Evolutionary conservation across 108 stramenopile genomes (phyloP), one percentile per base, ranked within the genome.

Genomic region (Epithemia pelagica): DNA sequence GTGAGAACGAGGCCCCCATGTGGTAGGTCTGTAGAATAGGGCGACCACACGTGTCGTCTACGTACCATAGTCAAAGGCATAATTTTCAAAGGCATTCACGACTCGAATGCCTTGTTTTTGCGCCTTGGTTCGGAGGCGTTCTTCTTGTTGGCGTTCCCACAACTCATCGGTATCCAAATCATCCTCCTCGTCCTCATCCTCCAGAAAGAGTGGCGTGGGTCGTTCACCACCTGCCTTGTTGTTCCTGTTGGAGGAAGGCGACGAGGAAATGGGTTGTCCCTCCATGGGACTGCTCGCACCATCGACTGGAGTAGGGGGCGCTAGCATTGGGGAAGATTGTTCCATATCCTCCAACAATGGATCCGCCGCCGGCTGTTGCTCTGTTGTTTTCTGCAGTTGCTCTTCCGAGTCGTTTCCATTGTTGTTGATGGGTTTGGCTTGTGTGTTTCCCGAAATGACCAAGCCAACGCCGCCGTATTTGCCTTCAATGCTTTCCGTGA

Each of bases 381-480:
- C 7, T 27, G 56, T n/a, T 7, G 56, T 18, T 23, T 57, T 57
- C 26, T 57, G 56, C n/a, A 26, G 56, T 23, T 27, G 56, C 26
- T 46, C 72, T 65, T 2, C 55, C 26, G 15, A 51, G 33, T 18
- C 31, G 30, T 18, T 46, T 10, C 10, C 5, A 15, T 15, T 46
- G n/a, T n/a, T n/a, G n/a, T n/a, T n/a, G n/a, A n/a, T n/a, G 52
- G 52, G 18, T 20, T 15, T 20, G 52, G 52, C 52, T 7, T 5
- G 18, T 5, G 56, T 68, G 0, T 76, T 83, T 23, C 93, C 95
- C 1, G 86, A 67, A 71, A 97, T 97, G 25, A 96, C 94, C 65
- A 97, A 72, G 7, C 97, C 97, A 3, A 97, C 95, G 7, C 97
- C 97, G 1, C 93, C 97, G 78, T 97, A 97, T 33, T 71, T 67